Conservation (phyloP, 495 filamentous ascomycete genomes). For the Tetracladium setigerum region DNA sequence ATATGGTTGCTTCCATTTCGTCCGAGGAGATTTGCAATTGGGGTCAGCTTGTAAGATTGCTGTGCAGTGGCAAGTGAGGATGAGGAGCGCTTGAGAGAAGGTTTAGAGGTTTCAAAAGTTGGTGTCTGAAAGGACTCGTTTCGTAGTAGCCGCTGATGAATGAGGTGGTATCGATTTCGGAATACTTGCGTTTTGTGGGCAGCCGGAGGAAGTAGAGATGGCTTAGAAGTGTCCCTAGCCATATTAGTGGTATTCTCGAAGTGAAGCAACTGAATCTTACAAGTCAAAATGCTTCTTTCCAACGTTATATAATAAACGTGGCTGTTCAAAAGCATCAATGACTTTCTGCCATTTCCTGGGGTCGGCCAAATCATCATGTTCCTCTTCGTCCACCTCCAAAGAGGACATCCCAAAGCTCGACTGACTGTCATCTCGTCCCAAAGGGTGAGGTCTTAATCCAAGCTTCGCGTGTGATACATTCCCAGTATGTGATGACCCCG, state of each 20-base stretch:
- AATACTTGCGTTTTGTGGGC: conserved; percentile 79
- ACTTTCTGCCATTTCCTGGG: conserved; percentile 72
- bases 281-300: conserved; percentile 84
- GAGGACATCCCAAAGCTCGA: conserved; percentile 55
- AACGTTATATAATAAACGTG: conserved; percentile 75
- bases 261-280: conserved; percentile 10
- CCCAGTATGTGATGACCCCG: conserved; percentile 20
- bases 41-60: conserved; percentile 80
- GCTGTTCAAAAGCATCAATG: conserved; percentile 76
- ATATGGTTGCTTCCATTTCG: conserved; percentile 80
- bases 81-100: conserved; percentile 43
- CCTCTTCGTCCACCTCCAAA: conserved; percentile 49
- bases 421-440: conserved; percentile 49
- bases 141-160: conserved; percentile 83
- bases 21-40: conserved; percentile 87
- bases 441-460: conserved; percentile 32
- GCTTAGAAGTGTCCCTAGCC: conserved; percentile 48
- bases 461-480: conserved; percentile 20
- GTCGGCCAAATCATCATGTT: conserved; percentile 50
- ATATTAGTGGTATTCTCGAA: conserved; percentile 4
- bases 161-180: conserved; percentile 78
- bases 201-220: conserved; percentile 71
- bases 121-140: conserved; percentile 91
- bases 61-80: conserved; percentile 42
- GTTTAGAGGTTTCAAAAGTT: conserved; percentile 43